Evolutionary conservation across 495 filamentous ascomycete genomes (phyloP), one percentile per base, ranked within the genome.

Genomic region (Aspergillus steynii): DNA sequence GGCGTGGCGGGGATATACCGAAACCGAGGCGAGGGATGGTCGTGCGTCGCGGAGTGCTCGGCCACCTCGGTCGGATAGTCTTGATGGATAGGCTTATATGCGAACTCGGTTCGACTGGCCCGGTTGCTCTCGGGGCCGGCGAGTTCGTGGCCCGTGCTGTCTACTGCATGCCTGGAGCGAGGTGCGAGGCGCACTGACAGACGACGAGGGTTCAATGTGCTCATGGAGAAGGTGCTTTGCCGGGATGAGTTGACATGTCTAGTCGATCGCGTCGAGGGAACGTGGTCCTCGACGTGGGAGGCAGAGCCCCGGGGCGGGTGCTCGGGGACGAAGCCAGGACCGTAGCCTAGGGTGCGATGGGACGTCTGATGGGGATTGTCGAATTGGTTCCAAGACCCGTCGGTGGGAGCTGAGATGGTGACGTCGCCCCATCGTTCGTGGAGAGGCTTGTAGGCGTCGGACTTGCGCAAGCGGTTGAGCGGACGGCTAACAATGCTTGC

Each of bases 391-490:
- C 75, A 80, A 54, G 75, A 73, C 3, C 74, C 75, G n/a, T 74
- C 70, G 29, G 75, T 75, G 3, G 73, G 78, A 7, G 74, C 73
- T 0, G 73, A 70, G 27, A 78, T 77, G 20, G 59, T 53, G 29
- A 73, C 70, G 55, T 80, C 76, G 9, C 77, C 78, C 74, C 73
- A 77, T 46, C 76, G 68, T 50, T 76, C 58, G 57, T 80, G 74
- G 8, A 79, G 70, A 20, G 68, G 71, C 26, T 66, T 72, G 8
- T 62, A 42, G 51, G 60, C 56, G 14, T 72, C 71, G 27, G 65
- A 58, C 32, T 69, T 71, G 56, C 75, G 75, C 49, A 79, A 71
- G 5, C 73, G 61, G 27, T 65, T 62, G 61, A 79, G 66, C 27
- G 75, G 73, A 20, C 61, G 62, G 56, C 61, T 71, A 61, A 75